phyloP scores from a whole-genome alignment of 2,329 filamentous ascomycete genomes.

The Calonectria montana region DNA sequence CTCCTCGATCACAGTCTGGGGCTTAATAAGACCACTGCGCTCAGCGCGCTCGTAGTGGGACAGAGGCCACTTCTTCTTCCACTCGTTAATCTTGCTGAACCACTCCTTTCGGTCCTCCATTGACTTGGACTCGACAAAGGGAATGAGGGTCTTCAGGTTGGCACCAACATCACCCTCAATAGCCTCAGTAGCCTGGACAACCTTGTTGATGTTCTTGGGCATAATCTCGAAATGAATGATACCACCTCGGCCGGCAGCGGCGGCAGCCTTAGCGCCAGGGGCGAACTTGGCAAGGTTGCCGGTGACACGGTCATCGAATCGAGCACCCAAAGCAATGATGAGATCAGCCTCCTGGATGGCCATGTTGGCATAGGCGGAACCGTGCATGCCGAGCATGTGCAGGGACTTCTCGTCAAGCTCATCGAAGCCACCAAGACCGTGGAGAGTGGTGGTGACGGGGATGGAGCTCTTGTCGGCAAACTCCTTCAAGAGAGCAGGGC shows the following conservation, averaged over 20 bases:
- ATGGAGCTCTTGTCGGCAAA: slow-evolving; percentile 92
- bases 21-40: slow-evolving; percentile 86
- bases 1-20: slow-evolving; percentile 91
- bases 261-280: slow-evolving; percentile 86
- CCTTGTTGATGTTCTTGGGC: slow-evolving; percentile 99
- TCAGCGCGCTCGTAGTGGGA: slow-evolving; percentile 83
- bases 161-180: slow-evolving; percentile 91
- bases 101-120: slow-evolving; percentile 80
- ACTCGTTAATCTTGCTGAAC: slow-evolving; percentile 89
- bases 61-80: slow-evolving; percentile 93
- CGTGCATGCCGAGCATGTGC: slow-evolving; percentile 99
- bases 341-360: slow-evolving; percentile 97
- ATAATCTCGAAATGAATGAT: slow-evolving; percentile 98
- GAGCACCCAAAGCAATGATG: slow-evolving; percentile 91
- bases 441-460: slow-evolving; percentile 94
- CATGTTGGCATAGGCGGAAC: slow-evolving; percentile 97
- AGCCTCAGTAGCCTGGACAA: slow-evolving; percentile 94
- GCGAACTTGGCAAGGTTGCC: slow-evolving; percentile 86
- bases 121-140: slow-evolving; percentile 72
- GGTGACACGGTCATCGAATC: slow-evolving; percentile 97
- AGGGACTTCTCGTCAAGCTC: slow-evolving; percentile 94
- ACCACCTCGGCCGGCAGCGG: slow-evolving; percentile 85
- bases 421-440: slow-evolving; percentile 91
- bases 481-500: slow-evolving; percentile 82
- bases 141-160: slow-evolving; percentile 81